Evolutionary conservation across 352 stramenopile genomes (phyloP).

Genomic region (Globisporangium barbulae): DNA sequence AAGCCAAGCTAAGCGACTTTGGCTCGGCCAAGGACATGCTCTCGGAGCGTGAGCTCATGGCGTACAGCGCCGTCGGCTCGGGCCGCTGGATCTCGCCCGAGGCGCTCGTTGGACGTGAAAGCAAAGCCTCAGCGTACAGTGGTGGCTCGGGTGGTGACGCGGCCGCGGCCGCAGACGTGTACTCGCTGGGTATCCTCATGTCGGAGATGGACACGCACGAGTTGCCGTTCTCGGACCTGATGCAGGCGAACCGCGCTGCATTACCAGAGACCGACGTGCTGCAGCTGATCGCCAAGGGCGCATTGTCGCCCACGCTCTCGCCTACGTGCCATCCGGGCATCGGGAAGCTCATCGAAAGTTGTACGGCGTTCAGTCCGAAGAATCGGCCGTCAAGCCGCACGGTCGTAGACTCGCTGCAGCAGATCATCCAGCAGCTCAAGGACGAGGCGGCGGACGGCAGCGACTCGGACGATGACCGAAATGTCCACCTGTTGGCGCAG

Average conservation of each 20-base stretch:
- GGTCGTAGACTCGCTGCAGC: slow-evolving; percentile 11
- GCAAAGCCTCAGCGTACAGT: slow-evolving; percentile 8
- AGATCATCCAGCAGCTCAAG: slow-evolving; percentile 14
- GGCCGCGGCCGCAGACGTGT: slow-evolving; percentile 56
- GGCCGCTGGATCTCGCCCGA: slow-evolving; percentile 71
- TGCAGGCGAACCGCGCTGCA: slow-evolving; percentile 49
- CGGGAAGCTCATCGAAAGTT: slow-evolving; percentile 36
- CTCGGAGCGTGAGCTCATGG: slow-evolving; percentile 55
- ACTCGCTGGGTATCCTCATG: slow-evolving; percentile 67
- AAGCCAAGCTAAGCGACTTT: slow-evolving; percentile 71
- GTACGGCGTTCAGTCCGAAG: slow-evolving; percentile 28
- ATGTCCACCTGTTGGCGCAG: not conserved
- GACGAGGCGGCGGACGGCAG: not conserved
- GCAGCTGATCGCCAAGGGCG: slow-evolving; percentile 62
- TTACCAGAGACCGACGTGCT: slow-evolving; percentile 60
- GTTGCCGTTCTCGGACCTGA: slow-evolving; percentile 68
- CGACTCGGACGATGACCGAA: slow-evolving; percentile 1
- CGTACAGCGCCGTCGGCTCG: slow-evolving; percentile 64
- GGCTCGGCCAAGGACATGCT: slow-evolving; percentile 47
- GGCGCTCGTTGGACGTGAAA: slow-evolving; percentile 53
- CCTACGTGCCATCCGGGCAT: slow-evolving; percentile 43
- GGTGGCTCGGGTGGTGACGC: slow-evolving; percentile 21
- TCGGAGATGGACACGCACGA: slow-evolving; percentile 70
- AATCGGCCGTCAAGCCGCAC: slow-evolving; percentile 23
- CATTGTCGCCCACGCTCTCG: slow-evolving; percentile 54